These are phyloP conservation scores for Lentinula novae-zelandiae DNA, from an alignment of 1,284 basidiomycete genomes.

Conservation along the genomic window DNA sequence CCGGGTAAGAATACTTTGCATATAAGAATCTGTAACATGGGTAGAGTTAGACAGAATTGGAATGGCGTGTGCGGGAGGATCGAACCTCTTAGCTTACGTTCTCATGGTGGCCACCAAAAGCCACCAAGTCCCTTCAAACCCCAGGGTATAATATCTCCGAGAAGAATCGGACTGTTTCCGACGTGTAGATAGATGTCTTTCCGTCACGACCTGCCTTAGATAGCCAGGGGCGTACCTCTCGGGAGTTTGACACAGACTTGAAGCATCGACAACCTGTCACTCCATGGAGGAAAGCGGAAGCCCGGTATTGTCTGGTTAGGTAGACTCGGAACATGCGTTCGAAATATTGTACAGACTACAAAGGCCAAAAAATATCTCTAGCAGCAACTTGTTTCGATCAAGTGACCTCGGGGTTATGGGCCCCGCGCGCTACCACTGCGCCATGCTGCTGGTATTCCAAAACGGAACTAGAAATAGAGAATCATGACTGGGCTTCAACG, in stretches of 20 bases:
- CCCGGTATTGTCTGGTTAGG: too few species aligned
- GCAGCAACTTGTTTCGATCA: slow-evolving; percentile 25
- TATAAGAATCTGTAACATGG: too few species aligned
- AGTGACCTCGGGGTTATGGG: slow-evolving; percentile 25
- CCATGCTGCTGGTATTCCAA: slow-evolving; percentile 19
- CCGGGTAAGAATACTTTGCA: background rate
- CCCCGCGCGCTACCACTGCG: slow-evolving; percentile 24
- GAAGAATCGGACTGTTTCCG: background rate
- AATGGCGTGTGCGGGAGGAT: background rate
- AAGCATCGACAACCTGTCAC: too few species aligned
- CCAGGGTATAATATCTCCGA: background rate
- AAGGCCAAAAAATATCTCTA: slow-evolving; percentile 4
- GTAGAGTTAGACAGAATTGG: background rate
- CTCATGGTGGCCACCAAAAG: background rate
- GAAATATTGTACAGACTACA: background rate
- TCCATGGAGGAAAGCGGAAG: too few species aligned
- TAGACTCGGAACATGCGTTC: too few species aligned
- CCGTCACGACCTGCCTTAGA: too few species aligned
- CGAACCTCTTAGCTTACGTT: background rate
- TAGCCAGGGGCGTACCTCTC: too few species aligned
- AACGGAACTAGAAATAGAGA: too few species aligned
- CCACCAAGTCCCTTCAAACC: too few species aligned
- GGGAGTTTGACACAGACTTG: too few species aligned
- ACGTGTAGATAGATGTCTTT: too few species aligned
- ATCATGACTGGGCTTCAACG: too few species aligned